Base-by-base conservation (phyloP, 169 alveolate species). In the Fabrea salina region DNA sequence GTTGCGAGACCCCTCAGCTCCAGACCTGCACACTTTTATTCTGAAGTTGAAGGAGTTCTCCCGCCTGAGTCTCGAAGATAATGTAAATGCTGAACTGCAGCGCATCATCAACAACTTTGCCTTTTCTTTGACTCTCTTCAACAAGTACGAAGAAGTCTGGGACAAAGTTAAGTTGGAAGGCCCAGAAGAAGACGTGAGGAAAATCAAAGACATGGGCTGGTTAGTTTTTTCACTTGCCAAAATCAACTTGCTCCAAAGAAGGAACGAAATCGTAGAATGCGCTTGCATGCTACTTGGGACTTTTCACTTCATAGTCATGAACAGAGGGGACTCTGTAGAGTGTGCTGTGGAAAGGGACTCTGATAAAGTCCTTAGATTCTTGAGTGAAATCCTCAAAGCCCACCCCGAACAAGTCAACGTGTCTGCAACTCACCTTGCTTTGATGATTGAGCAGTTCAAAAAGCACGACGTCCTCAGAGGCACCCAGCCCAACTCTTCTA, bases 391-490 rank as follows among this genome's bases (percentile, higher is more conserved):
- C 16, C 16, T 68, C n/a, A 68, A 44, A 47, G 78, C 78, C 8
- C 40, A 16, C 27, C 78, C 59, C 8, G 78, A 68, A 27, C 78
- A 68, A 44, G 78, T 68, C 16, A 68, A 47, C 7, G 35, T 68
- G 3, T 16, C 78, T 41, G 16, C 78, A 11, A 13, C 16, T 41
- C 78, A 68, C 27, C n/a, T 68, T 33, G 35, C 8, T 30, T 11
- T 43, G 78, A 68, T 68, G 78, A 44, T 68, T 40, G 78, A 68
- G 78, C 40, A 68, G 66, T 68, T 68, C 44, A 47, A 43, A 47
- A 64, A 68, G 4, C 78, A 68, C 30, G 19, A 68, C 8, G 50
- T 19, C 5, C 19, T 68, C 8, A 68, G 78, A 44, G 78, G 78
- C 11, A 61, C n/a, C 32, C 50, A 61, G 16, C 53, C 41, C 25